These are phyloP conservation scores for Coix lacrymajobi DNA, from an alignment of 176 grass and related monocot species.

Conservation along the genomic window DNA sequence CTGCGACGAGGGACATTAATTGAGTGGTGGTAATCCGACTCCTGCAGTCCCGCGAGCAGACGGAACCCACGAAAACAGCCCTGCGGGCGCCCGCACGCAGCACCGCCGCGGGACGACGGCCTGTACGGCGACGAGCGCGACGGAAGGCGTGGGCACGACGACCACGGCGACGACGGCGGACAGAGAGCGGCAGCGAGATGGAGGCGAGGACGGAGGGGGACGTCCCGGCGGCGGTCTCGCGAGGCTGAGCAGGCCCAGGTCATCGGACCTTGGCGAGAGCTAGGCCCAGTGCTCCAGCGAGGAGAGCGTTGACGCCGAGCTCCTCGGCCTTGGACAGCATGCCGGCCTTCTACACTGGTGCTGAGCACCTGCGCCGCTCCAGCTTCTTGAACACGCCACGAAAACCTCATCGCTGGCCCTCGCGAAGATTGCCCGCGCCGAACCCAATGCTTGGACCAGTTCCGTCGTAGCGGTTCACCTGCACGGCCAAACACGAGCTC, in stretches of 20 bases:
- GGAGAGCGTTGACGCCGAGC: conserved; percentile 76
- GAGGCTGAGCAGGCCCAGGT: conserved; percentile 90
- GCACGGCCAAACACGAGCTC: too few species aligned
- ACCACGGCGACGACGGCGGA: conserved; percentile 63
- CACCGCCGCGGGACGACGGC: conserved; percentile 34
- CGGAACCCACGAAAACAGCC: conserved; percentile 67
- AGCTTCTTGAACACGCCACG: conserved; percentile 84
- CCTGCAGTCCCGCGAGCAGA: conserved; percentile 82
- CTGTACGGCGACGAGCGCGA: conserved; percentile 54
- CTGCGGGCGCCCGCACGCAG: conserved; percentile 52
- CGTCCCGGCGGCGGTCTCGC: conserved; percentile 43
- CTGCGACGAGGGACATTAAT: too few species aligned
- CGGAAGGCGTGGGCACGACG: conserved; percentile 81
- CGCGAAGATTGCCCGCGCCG: conserved; percentile 77
- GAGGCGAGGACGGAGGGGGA: conserved; percentile 75
- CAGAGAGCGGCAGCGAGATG: conserved; percentile 68
- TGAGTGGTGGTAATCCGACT: conserved; percentile 55
- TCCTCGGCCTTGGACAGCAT: conserved; percentile 91
- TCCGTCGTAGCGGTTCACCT: conserved; percentile 87
- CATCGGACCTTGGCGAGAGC: conserved; percentile 87
- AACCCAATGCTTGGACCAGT: conserved; percentile 91
- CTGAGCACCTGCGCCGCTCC: conserved; percentile 84
- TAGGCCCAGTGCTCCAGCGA: conserved; percentile 70
- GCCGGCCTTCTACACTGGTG: conserved; percentile 72
- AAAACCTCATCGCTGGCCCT: conserved; percentile 70